Base-by-base conservation (phyloP, 2,329 filamentous ascomycete genomes). In the Aspergillus ochraceus region DNA sequence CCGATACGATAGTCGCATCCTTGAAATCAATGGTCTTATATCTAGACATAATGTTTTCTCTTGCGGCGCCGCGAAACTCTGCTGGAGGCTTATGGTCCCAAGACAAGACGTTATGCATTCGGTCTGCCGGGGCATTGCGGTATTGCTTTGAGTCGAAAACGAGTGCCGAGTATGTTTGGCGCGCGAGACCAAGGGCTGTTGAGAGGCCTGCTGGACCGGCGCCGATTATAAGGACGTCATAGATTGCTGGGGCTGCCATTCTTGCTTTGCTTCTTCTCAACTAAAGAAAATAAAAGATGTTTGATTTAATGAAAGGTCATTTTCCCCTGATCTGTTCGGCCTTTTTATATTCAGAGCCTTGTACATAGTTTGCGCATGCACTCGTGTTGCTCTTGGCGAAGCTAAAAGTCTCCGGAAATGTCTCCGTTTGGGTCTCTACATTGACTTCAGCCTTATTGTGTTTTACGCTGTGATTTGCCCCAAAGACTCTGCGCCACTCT, bases 31-130 rank as follows among this genome's bases (percentile, higher is more conserved):
- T 66, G 0, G 68, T 74, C 1, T 71, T 62, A 64, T 80, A 80
- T 4, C 74, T 70, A 5, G 65, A 66, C n/a, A 67, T 52, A 51
- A 79, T 67, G 20, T 79, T 70, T 45, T 71, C 65, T 46, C 73
- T 70, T 3, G 73, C 70, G 9, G 72, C 71, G 6, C 59, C 65
- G 9, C 74, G 70, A 58, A 72, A 76, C 4, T 73, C 70, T 0
- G 56, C 54, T 9, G 77, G 76, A 26, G 68, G 51, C n/a, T 57
- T 52, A 53, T 78, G 72, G 55, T 80, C 78, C 71, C 72, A 78
- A 1, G 66, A 73, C 1, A 67, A 59, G 3, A 81, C 69, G 17
- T 71, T 77, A 69, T 83, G 81, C 79, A 83, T 82, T 65, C 82
- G 77, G 2, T 64, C 59, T 1, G 77, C 72, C 24, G 64, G 63